Conservation (phyloP, 1,139 yeast species). For the Pichia sp. region DNA sequence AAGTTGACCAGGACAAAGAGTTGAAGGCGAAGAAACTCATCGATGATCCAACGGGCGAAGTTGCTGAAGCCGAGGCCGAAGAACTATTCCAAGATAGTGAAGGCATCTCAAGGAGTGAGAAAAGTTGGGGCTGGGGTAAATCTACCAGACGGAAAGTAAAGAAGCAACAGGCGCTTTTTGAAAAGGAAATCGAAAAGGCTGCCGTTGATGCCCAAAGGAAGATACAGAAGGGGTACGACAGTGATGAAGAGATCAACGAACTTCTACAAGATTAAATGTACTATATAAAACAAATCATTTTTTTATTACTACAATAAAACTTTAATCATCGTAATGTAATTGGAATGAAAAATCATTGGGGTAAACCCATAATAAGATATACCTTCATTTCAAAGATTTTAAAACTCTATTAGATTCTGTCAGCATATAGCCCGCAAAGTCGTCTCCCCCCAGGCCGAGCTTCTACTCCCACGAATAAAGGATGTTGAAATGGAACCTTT, state of each 20-base stretch:
- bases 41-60: conserved; percentile 17
- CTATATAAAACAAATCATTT: neutral
- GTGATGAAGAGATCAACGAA: conserved; percentile 64
- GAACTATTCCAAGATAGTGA: conserved; percentile 10
- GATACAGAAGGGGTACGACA: conserved; percentile 44
- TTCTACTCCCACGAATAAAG: no score
- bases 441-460: no score
- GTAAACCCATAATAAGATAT: no score
- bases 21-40: conserved; percentile 39
- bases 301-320: no score
- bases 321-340: no score
- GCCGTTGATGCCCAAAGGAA: conserved; percentile 34
- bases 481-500: no score
- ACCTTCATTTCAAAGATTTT: no score
- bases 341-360: no score
- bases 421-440: no score
- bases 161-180: conserved; percentile 50
- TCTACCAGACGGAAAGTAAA: conserved; percentile 58
- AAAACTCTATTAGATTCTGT: no score
- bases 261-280: conserved; percentile 46
- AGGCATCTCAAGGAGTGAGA: conserved; percentile 31
- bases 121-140: conserved; percentile 75
- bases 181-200: conserved; percentile 38
- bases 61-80: conserved; percentile 21
- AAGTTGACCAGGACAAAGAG: conserved; percentile 46